These are phyloP conservation scores for Nakazawaea wyomingensis DNA, from an alignment of 805 yeast genomes.

Conservation along the genomic window DNA sequence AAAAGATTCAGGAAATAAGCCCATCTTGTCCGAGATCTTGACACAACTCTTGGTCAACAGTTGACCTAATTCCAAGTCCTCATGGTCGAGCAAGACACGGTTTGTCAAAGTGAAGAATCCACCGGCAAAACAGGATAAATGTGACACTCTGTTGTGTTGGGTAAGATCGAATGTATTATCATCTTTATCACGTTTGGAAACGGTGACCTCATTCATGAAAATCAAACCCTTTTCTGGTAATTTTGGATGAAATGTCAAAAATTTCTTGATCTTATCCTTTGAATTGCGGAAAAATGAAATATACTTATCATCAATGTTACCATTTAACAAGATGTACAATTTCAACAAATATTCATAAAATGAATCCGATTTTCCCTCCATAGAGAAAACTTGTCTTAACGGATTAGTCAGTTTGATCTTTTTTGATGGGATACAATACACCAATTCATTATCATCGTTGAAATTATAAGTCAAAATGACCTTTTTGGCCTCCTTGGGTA, in stretches of 20 bases:
- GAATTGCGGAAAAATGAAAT: conserved; percentile 27
- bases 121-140: conserved; percentile 48
- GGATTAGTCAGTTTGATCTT: neutral
- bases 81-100: conserved; percentile 30
- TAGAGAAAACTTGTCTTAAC: conserved; percentile 5
- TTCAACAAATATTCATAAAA: conserved; percentile 47
- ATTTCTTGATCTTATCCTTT: conserved; percentile 30
- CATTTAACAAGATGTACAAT: conserved; percentile 37
- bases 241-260: conserved; percentile 40
- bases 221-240: conserved; percentile 30
- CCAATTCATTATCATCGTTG: conserved; percentile 11
- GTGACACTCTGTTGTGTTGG: conserved; percentile 31
- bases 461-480: conserved; percentile 8
- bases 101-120: conserved; percentile 49
- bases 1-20: conserved; percentile 40
- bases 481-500: neutral
- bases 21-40: conserved; percentile 34
- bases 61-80: conserved; percentile 35
- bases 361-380: conserved; percentile 28
- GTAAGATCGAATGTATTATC: conserved; percentile 14
- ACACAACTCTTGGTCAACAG: conserved; percentile 45
- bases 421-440: conserved; percentile 7
- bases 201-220: conserved; percentile 18
- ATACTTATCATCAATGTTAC: conserved; percentile 31
- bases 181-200: conserved; percentile 17